These are phyloP conservation scores for Austroboletus novae-zelandiae DNA, from an alignment of 1,284 basidiomycete genomes.

Conservation along the genomic window DNA sequence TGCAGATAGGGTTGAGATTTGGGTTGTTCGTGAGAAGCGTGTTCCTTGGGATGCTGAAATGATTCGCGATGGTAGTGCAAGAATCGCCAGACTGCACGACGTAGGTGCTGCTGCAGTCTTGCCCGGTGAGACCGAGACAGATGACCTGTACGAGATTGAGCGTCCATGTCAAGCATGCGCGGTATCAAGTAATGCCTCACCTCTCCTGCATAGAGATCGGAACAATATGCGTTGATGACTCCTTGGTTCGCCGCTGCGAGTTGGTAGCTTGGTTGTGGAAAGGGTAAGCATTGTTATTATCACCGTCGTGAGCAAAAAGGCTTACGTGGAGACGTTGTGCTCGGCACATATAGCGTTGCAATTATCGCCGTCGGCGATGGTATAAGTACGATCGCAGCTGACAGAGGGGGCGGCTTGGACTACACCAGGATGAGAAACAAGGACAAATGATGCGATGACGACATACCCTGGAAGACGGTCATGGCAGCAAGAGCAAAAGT, in stretches of 20 bases:
- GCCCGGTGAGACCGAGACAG: slow-evolving; percentile 25
- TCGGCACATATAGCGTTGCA: slow-evolving; percentile 40
- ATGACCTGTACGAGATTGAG: slow-evolving; percentile 21
- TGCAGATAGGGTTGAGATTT: not conserved
- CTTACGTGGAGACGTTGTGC: slow-evolving; percentile 44
- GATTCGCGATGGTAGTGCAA: not conserved
- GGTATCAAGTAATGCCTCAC: slow-evolving; percentile 7
- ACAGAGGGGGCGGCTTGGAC: slow-evolving; percentile 20
- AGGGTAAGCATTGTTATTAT: not conserved
- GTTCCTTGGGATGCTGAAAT: not conserved
- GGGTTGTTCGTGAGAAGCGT: not conserved
- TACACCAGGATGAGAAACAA: slow-evolving; percentile 5
- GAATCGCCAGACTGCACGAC: not conserved
- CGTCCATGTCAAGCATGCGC: not conserved
- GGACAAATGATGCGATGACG: not conserved
- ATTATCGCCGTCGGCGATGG: slow-evolving; percentile 30
- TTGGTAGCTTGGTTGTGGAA: slow-evolving; percentile 36
- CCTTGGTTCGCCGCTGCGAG: slow-evolving; percentile 38
- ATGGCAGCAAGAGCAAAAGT: slow-evolving; percentile 13
- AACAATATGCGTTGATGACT: slow-evolving; percentile 35
- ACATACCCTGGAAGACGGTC: slow-evolving; percentile 18
- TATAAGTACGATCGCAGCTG: slow-evolving; percentile 40
- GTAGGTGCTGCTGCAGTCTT: not conserved
- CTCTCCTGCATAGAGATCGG: slow-evolving; percentile 36
- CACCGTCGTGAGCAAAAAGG: not conserved